phyloP scores from a whole-genome alignment of 176 grass and related monocot species.

The Urochloa ruziziensis region DNA sequence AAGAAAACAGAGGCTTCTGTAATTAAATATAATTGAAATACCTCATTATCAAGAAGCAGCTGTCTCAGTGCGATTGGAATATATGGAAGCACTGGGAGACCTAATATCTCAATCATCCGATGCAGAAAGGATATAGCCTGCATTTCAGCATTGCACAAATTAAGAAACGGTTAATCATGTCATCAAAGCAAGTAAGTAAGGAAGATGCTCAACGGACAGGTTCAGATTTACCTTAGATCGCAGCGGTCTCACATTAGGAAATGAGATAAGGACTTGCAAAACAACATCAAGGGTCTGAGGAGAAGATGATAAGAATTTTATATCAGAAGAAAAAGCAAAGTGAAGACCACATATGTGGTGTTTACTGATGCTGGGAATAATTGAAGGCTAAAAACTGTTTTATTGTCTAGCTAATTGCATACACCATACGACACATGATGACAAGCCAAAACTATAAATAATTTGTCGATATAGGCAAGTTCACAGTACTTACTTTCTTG shows the following conservation, averaged over 20 bases:
- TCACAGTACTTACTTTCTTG: slow-evolving; percentile 59
- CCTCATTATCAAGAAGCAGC: slow-evolving; percentile 84
- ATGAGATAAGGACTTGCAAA: slow-evolving; percentile 71
- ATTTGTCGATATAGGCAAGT: slow-evolving; percentile 4
- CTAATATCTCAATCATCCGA: slow-evolving; percentile 97
- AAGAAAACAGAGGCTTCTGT: slow-evolving; percentile 18
- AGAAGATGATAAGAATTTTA: slow-evolving; percentile 20
- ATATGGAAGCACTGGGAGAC: slow-evolving; percentile 70
- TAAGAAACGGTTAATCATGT: slow-evolving; percentile 19
- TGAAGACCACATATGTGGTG: neutral
- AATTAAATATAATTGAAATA: slow-evolving; percentile 35
- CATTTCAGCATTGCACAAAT: slow-evolving; percentile 31
- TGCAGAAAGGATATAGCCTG: slow-evolving; percentile 93
- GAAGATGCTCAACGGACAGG: slow-evolving; percentile 22
- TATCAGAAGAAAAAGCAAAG: slow-evolving; percentile 25
- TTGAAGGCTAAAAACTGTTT: slow-evolving; percentile 1
- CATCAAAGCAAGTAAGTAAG: slow-evolving; percentile 18
- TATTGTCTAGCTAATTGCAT: slow-evolving; percentile 1
- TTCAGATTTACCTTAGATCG: slow-evolving; percentile 70
- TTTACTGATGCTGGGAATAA: neutral
- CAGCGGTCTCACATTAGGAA: slow-evolving; percentile 68
- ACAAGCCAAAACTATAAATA: slow-evolving; percentile 1
- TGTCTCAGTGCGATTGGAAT: slow-evolving; percentile 71
- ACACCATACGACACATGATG: slow-evolving; percentile 9
- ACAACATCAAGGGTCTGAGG: slow-evolving; percentile 78